Conservation (phyloP, 345 rosid genomes). For the Geranium rotundifolium region DNA sequence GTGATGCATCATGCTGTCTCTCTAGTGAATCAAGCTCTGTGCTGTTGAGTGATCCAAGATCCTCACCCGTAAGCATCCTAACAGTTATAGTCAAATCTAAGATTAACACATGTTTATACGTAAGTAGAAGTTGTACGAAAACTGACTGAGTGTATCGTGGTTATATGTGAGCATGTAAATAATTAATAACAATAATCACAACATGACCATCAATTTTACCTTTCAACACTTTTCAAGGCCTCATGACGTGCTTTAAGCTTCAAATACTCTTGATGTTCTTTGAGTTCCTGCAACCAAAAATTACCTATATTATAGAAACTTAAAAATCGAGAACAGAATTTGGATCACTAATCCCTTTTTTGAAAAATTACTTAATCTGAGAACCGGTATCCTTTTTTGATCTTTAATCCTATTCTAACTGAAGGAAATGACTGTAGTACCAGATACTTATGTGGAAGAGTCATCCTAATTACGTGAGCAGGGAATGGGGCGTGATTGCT, state of each 20-base stretch:
- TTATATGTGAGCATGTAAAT: neutral
- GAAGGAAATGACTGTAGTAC: too few species aligned
- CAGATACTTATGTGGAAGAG: too few species aligned
- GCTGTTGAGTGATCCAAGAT: conserved; percentile 64
- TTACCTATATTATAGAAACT: too few species aligned
- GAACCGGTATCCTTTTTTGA: too few species aligned
- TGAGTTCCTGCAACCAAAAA: neutral
- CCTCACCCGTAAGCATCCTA: conserved; percentile 77
- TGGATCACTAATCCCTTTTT: too few species aligned
- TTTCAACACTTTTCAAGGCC: neutral
- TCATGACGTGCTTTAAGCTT: neutral
- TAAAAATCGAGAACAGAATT: too few species aligned
- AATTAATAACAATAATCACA: neutral
- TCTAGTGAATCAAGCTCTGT: conserved; percentile 78
- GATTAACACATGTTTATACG: neutral
- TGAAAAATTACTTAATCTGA: too few species aligned
- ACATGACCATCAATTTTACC: neutral
- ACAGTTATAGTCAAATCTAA: neutral
- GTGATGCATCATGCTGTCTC: conserved; percentile 71
- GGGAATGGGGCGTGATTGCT: too few species aligned
- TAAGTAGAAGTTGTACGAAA: neutral
- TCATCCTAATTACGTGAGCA: too few species aligned
- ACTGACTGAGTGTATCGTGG: neutral
- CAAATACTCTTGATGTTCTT: neutral
- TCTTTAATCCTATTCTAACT: too few species aligned